Evolutionary conservation across 345 rosid genomes (phyloP), one percentile per base, ranked within the genome.

Genomic region (Balakata baccata): DNA sequence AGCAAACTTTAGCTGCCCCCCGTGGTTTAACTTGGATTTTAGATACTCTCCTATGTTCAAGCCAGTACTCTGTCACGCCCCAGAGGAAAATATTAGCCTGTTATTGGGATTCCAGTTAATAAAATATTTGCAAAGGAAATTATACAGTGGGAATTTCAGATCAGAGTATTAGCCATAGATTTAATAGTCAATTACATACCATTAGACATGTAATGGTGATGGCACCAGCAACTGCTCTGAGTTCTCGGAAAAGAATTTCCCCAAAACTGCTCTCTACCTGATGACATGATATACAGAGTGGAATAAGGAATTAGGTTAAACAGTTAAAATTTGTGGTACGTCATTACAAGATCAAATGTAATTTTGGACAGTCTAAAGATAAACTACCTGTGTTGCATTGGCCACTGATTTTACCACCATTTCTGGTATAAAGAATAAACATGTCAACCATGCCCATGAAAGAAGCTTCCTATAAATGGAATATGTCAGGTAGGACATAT

Each of bases 371-470:
- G 6, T 43, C 57, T 17, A 37, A 29, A 29, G 61, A 75, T 14
- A 20, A 16, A 57, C 65, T 74, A 94, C 98, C 98, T 90, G 80
- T 66, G 78, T 85, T 65, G 86, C 77, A 74, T 71, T 80, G 16
- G 97, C 84, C 53, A 90, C 89, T 70, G 97, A 90, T 83, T 90
- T 94, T 81, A 89, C 77, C 76, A 87, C 61, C 90, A 94, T 84
- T 83, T 94, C 98, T n/a, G 98, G 98, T 52, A 87, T 79, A 81
- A 90, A 94, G 87, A 92, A 90, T 70, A 94, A 84, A 81, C 98
- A 92, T 66, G 98, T 94, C 84, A 94, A 82, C 98, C 98, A 94
- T 47, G 98, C 98, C 98, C 98, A 94, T 29, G 98, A 92, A 68
- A 94, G 87, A 82, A 94, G 98, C 83, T 94, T 94, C 98, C 98